These are phyloP conservation scores for Fraxinus greggii DNA, from an alignment of 305 asterid genomes.

Conservation along the genomic window DNA sequence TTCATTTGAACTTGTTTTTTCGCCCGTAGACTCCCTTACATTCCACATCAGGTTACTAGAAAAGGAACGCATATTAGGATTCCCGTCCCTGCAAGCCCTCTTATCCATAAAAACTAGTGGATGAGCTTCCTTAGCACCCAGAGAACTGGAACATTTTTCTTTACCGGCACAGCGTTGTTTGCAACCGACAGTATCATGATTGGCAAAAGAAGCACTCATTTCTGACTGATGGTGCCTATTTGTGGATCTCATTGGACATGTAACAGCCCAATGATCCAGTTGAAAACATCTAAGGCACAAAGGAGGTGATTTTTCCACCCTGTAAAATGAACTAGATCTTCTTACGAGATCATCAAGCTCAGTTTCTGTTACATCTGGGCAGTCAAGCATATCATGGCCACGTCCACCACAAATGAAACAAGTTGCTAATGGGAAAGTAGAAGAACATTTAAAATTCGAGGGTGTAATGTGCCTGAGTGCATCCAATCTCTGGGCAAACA, in stretches of 20 bases:
- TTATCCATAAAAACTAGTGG: conserved; percentile 37
- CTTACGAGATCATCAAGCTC: conserved; percentile 50
- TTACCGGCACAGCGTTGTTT: conserved; percentile 16
- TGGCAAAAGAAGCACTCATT: neutral
- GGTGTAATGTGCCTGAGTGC: conserved; percentile 51
- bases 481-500: conserved; percentile 64
- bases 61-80: neutral
- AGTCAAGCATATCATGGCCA: conserved; percentile 51
- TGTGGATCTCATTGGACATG: conserved; percentile 47
- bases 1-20: conserved; percentile 23
- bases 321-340: conserved; percentile 35
- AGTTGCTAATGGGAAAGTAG: conserved; percentile 15
- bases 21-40: conserved; percentile 17
- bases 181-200: neutral
- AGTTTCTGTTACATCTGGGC: conserved; percentile 41
- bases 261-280: conserved; percentile 65
- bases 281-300: conserved; percentile 66
- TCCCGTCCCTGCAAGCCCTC: conserved; percentile 30
- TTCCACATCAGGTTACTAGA: conserved; percentile 15
- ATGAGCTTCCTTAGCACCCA: conserved; percentile 5
- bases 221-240: conserved; percentile 23
- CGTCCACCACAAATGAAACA: conserved; percentile 61
- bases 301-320: conserved; percentile 35
- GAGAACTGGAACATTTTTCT: conserved; percentile 17
- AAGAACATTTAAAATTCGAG: conserved; percentile 27